Conservation (phyloP, 257 asterid genomes). For the Schizonepeta tenuifolia region DNA sequence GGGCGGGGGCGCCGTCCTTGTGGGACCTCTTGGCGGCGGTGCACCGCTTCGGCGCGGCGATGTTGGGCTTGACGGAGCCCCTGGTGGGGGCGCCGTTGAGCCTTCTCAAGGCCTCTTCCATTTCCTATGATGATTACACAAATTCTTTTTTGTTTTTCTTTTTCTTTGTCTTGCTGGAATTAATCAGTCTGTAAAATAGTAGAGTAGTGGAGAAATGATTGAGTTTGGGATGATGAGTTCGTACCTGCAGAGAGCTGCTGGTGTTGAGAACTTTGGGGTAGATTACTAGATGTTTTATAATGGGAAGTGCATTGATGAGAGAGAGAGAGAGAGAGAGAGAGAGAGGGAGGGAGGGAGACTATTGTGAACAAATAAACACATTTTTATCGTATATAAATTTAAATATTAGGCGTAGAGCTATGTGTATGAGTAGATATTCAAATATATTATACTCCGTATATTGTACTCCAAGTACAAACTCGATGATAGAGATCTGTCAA, state of each 20-base stretch:
- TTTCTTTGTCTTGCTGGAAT: too few relatives aligned
- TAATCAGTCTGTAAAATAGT: not conserved
- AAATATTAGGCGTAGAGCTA: not conserved
- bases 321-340: conserved; percentile 22
- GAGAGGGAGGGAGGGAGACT: too few relatives aligned
- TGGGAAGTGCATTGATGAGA: conserved; percentile 28
- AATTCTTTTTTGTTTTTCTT: too few relatives aligned
- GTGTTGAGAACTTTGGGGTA: conserved; percentile 22
- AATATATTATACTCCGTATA: not conserved
- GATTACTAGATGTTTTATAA: conserved; percentile 40
- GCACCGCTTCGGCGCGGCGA: conserved; percentile 50
- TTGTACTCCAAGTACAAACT: too few relatives aligned
- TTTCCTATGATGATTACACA: too few relatives aligned
- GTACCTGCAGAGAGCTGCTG: conserved; percentile 34
- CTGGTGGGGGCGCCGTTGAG: conserved; percentile 50
- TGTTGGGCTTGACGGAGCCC: conserved; percentile 32
- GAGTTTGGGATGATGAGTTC: conserved; percentile 19
- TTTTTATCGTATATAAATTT: not conserved
- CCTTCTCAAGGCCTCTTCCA: conserved; percentile 87
- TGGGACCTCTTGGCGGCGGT: conserved; percentile 52
- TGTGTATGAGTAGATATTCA: not conserved
- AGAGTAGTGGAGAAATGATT: conserved; percentile 31
- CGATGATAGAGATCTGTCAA: too few relatives aligned
- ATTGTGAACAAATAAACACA: not conserved
- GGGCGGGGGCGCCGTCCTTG: conserved; percentile 41